phyloP scores from a whole-genome alignment of 495 filamentous ascomycete species.

The Aspergillus homomorphus region DNA sequence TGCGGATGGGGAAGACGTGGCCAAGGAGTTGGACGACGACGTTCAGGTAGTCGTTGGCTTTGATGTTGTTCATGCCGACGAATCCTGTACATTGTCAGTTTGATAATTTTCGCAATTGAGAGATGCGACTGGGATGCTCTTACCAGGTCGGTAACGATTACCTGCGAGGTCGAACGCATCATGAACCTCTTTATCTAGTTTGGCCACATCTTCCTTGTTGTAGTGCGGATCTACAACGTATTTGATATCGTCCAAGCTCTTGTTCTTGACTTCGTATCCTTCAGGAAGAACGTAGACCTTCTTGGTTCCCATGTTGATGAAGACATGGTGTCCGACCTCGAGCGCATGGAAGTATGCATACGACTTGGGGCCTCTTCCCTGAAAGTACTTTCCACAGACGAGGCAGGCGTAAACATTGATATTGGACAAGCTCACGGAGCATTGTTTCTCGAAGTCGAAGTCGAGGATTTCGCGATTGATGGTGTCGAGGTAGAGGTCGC shows the following conservation, averaged over 20 bases:
- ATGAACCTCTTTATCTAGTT: slow-evolving; percentile 74
- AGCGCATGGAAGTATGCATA: slow-evolving; percentile 98
- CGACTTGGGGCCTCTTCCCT: slow-evolving; percentile 88
- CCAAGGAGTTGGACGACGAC: slow-evolving; percentile 91
- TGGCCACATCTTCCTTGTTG: slow-evolving; percentile 70
- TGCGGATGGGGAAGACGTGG: slow-evolving; percentile 85
- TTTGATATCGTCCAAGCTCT: slow-evolving; percentile 97
- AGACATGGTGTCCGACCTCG: slow-evolving; percentile 92
- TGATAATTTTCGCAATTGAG: neutral
- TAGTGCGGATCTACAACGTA: slow-evolving; percentile 94
- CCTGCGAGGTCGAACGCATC: slow-evolving; percentile 74
- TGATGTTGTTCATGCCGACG: slow-evolving; percentile 99
- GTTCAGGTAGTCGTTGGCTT: slow-evolving; percentile 98
- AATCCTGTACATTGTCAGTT: slow-evolving; percentile 55
- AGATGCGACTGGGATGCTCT: slow-evolving; percentile 7
- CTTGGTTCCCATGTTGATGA: slow-evolving; percentile 93
- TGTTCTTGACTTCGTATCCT: slow-evolving; percentile 94
- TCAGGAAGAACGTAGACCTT: slow-evolving; percentile 95
- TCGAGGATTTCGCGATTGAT: slow-evolving; percentile 85
- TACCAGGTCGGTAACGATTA: slow-evolving; percentile 79
- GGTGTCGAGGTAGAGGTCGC: slow-evolving; percentile 96
- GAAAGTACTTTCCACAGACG: slow-evolving; percentile 96
- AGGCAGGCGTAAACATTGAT: slow-evolving; percentile 99
- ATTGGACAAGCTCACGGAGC: slow-evolving; percentile 90
- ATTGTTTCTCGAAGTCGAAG: slow-evolving; percentile 98